Evolutionary conservation across 306 rosid genomes (phyloP), one percentile per base, ranked within the genome.

Genomic region (Inga laurina): DNA sequence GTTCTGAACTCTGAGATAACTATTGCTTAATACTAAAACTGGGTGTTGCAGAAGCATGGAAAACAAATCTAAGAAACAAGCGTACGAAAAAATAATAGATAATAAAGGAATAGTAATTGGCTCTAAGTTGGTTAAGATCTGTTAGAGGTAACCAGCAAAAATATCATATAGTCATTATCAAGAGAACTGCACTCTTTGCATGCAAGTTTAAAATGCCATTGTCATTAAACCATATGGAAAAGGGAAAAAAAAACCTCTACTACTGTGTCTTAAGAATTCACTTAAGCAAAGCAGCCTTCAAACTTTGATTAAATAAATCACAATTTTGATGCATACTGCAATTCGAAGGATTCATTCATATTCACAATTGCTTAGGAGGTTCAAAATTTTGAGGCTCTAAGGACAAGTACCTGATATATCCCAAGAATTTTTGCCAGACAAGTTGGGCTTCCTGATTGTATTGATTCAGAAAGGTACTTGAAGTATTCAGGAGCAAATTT

Each of bases 341-440:
- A 72, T 24, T 13, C 46, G 76, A 74, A 48, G 15, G 62, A 54
- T 22, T 46, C 16, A 9, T 74, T 32, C 45, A 74, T 74, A 30
- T 46, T 73, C 61, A 27, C 43, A 16, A 65, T 16, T 6, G 27
- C 61, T 70, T 82, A 48, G 83, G 43, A 65, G 59, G 77, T 51
- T 77, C 21, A 65, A 73, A 59, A 59, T 49, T 57, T 75, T 74
- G 81, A 68, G 81, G 78, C 59, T 39, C 80, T 45, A 64, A 61
- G 80, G 72, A 75, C 62, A 79, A 73, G 72, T 87, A 96, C 99
- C 98, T 97, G 98, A 90, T 97, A 97, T 81, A 97, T 92, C 84
- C 99, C 99, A 81, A 97, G 94, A 81, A 92, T 92, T 90, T 94
- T 94, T 72, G 98, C 99, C 87, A 97, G 93, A 83, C 97, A 97